These are phyloP conservation scores for Posidonia oceanica DNA, from an alignment of 116 monocot genomes.

Conservation along the genomic window DNA sequence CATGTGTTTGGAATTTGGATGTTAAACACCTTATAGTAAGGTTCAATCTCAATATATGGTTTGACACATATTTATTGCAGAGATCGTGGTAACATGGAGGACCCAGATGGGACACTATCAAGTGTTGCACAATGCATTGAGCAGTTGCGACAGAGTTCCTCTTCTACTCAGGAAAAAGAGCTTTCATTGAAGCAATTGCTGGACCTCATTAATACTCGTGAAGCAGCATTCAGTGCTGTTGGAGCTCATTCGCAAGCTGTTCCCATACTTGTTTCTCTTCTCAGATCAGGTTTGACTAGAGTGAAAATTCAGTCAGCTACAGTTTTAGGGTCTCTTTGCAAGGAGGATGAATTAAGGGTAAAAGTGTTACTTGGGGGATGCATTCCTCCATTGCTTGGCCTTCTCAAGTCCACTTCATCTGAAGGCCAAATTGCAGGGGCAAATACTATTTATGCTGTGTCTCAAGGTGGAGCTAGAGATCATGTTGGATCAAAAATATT, in stretches of 20 bases:
- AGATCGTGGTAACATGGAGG: slow-evolving; percentile 72
- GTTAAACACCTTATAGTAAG: not conserved
- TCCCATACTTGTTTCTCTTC: slow-evolving; percentile 91
- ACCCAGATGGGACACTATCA: slow-evolving; percentile 87
- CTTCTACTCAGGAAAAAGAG: slow-evolving; percentile 71
- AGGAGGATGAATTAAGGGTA: slow-evolving; percentile 89
- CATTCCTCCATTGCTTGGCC: slow-evolving; percentile 85
- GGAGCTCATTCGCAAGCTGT: slow-evolving; percentile 98
- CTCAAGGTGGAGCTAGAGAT: slow-evolving; percentile 85
- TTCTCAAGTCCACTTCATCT: slow-evolving; percentile 74
- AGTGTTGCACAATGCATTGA: slow-evolving; percentile 98
- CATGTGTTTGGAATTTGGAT: not conserved
- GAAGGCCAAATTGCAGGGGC: slow-evolving; percentile 88
- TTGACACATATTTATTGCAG: slow-evolving; percentile 21
- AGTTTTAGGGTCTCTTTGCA: slow-evolving; percentile 84
- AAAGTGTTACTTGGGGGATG: slow-evolving; percentile 95
- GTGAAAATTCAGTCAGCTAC: slow-evolving; percentile 67
- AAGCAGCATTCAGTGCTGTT: slow-evolving; percentile 87
- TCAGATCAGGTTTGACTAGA: slow-evolving; percentile 72
- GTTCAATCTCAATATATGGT: not conserved
- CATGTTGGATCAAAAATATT: slow-evolving; percentile 99
- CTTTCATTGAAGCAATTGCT: slow-evolving; percentile 68
- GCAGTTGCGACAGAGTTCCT: slow-evolving; percentile 66
- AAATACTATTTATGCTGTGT: slow-evolving; percentile 92
- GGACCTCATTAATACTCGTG: slow-evolving; percentile 82